Base-by-base conservation (phyloP, 2,329 filamentous ascomycete genomes). In the Taxawa tesnikishii region DNA sequence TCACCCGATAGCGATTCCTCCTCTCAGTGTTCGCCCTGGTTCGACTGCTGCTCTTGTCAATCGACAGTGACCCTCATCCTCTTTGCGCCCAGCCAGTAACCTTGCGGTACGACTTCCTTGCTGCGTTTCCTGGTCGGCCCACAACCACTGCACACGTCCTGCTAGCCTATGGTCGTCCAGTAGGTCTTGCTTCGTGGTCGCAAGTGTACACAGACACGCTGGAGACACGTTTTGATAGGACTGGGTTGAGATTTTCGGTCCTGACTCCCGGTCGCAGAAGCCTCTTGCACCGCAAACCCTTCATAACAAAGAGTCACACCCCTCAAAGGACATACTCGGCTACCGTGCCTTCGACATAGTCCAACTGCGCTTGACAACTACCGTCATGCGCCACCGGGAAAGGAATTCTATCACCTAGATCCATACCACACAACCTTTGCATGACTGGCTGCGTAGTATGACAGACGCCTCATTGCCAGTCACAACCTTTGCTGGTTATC, bases 381-480 rank as follows among this genome's bases (percentile, higher is more conserved):
- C 15, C 27, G 27, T 29, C 27, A 29, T 29, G 27, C 27, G 27
- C 15, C 27, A 29, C 27, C 15, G 27, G 17, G 12, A 29, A 12
- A 14, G 9, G 14, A 15, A 8, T 16, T 29, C 9, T 16, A 15
- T 15, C 12, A 29, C 27, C 12, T 29, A 29, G 17, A 15, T n/a
- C 27, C 11, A 9, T 10, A 15, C 27, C 8, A 10, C 12, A 8
- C 5, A 14, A 29, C 15, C n/a, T 15, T 17, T 29, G 11, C 14
- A 17, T 29, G 27, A 29, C 15, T 10, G 14, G 9, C 27, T 10
- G 15, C 8, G 27, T 14, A 29, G 15, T 12, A 29, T 29, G 27
- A 16, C 27, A 14, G 27, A 29, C 12, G 12, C 27, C 9, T 10
- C n/a, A 29, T 17, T 29, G 9, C 15, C 27, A 14, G 12, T 29